A percentile compares a stretch with the other conserved stretches of the same genome.
Evolutionary conservation across 768 basidiomycete species (phyloP).

Genomic region (Naematelia encephala): DNA sequence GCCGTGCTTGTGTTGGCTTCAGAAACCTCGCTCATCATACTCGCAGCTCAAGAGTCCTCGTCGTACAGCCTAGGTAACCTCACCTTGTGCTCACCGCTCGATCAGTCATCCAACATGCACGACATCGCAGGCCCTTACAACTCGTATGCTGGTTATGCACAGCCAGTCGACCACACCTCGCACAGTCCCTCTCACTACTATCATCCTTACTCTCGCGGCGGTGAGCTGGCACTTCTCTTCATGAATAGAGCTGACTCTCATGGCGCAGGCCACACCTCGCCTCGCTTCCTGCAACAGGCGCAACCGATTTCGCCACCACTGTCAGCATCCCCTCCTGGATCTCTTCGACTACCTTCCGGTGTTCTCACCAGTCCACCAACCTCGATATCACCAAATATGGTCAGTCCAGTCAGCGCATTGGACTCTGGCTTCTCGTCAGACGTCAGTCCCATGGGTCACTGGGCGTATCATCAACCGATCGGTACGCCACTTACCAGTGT

Average conservation of each 20-base stretch:
- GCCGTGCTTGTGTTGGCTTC: neutral
- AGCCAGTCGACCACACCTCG: neutral
- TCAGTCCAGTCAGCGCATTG: neutral
- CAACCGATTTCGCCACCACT: neutral
- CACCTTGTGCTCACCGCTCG: neutral
- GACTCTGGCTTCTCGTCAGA: neutral
- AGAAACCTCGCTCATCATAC: neutral
- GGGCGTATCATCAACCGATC: neutral
- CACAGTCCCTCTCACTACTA: neutral
- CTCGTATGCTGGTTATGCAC: neutral
- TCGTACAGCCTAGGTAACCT: neutral
- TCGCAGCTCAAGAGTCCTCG: neutral
- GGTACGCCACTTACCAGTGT: neutral
- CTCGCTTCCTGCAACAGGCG: neutral
- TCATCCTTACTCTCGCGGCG: neutral
- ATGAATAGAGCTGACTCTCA: neutral
- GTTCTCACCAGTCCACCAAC: neutral
- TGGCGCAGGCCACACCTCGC: neutral
- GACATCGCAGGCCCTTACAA: neutral
- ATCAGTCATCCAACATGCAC: neutral
- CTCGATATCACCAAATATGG: neutral
- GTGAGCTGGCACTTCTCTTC: neutral
- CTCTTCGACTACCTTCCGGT: neutral
- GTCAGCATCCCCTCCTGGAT: neutral
- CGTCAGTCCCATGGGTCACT: neutral